Conservation (phyloP, 805 yeast species). For the Ogataea nitratoaversa region DNA sequence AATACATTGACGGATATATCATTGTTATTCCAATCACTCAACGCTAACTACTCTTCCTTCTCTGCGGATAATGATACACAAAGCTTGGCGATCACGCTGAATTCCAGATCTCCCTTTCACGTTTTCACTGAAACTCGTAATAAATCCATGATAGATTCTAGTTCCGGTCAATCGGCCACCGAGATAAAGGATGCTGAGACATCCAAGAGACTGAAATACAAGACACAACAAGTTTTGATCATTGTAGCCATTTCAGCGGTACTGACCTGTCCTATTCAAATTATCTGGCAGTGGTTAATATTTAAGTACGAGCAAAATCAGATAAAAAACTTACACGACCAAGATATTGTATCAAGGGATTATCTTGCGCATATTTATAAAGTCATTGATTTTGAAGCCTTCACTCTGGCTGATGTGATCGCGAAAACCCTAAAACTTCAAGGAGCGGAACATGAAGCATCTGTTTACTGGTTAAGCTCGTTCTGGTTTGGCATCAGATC, state of each 20-base stretch:
- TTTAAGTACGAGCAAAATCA: conserved; percentile 13
- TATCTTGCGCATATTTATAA: conserved; percentile 7
- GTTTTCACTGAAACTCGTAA: too few relatives aligned
- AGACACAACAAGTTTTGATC: neutral
- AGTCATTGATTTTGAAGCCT: conserved; percentile 13
- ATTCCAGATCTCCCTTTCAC: too few relatives aligned
- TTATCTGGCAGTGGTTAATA: conserved; percentile 14
- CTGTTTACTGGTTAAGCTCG: conserved; percentile 9
- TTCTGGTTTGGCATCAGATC: conserved; percentile 16
- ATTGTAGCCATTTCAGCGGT: conserved; percentile 1
- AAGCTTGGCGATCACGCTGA: too few relatives aligned
- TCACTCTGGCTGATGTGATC: conserved; percentile 5
- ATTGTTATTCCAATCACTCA: neutral
- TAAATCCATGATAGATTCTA: too few relatives aligned
- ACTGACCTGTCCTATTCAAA: conserved; percentile 2
- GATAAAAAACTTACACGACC: conserved; percentile 2
- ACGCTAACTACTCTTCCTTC: too few relatives aligned
- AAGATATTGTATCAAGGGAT: conserved; percentile 7
- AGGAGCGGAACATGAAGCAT: conserved; percentile 1
- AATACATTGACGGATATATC: neutral
- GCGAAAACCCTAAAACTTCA: neutral
- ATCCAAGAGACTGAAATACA: too few relatives aligned
- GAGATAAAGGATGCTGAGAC: too few relatives aligned
- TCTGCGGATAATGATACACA: too few relatives aligned
- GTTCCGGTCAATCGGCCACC: too few relatives aligned